These are phyloP conservation scores for Aspergillus ostianus DNA, from an alignment of 495 filamentous ascomycete genomes.

Conservation along the genomic window DNA sequence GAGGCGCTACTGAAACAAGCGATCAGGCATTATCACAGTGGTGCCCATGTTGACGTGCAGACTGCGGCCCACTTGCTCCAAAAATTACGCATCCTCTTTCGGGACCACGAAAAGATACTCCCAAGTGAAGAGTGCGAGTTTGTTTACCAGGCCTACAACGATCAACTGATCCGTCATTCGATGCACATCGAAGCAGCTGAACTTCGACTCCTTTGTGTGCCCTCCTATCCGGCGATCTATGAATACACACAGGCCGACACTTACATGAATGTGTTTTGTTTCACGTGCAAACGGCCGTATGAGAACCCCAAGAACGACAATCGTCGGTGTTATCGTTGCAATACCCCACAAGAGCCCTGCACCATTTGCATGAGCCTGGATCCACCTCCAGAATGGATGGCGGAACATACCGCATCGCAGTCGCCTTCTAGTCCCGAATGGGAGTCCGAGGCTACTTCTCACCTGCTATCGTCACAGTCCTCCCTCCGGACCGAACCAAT, in stretches of 20 bases:
- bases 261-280: slow-evolving; percentile 47
- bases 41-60: slow-evolving; percentile 43
- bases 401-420: slow-evolving; percentile 25
- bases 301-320: slow-evolving; percentile 45
- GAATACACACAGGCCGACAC: slow-evolving; percentile 52
- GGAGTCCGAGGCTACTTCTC: slow-evolving; percentile 23
- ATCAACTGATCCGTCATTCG: slow-evolving; percentile 59
- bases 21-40: slow-evolving; percentile 44
- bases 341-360: slow-evolving; percentile 43
- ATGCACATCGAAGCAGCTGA: slow-evolving; percentile 67
- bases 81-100: slow-evolving; percentile 42
- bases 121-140: slow-evolving; percentile 42
- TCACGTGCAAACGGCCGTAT: slow-evolving; percentile 45
- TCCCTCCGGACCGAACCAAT: slow-evolving; percentile 35
- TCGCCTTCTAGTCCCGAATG: slow-evolving; percentile 13
- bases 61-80: slow-evolving; percentile 47
- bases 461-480: slow-evolving; percentile 26
- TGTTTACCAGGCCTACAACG: slow-evolving; percentile 64
- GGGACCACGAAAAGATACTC: slow-evolving; percentile 42
- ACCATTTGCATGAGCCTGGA: slow-evolving; percentile 46
- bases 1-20: slow-evolving; percentile 44
- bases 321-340: slow-evolving; percentile 43
- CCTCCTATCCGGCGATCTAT: slow-evolving; percentile 61
- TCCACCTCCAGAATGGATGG: slow-evolving; percentile 51
- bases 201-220: slow-evolving; percentile 63